A percentile compares a stretch with the other conserved stretches of the same genome.
Conservation (phyloP, 225 moss, liverwort and hornwort genomes). For the Physcomitrellopsis africana region DNA sequence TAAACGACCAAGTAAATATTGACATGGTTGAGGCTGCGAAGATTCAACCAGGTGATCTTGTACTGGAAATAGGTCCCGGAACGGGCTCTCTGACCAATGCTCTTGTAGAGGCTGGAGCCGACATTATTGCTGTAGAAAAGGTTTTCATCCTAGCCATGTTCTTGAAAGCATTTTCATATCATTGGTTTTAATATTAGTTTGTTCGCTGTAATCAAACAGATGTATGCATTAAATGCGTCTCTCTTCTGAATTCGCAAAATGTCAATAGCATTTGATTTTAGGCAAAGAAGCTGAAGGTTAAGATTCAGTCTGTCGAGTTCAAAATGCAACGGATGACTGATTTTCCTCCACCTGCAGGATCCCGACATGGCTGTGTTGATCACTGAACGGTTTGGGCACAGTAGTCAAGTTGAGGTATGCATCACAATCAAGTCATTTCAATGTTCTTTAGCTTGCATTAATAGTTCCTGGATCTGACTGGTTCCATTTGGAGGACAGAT, state of each 20-base stretch:
- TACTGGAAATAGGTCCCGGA: conserved; percentile 95
- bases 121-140: conserved; percentile 92
- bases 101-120: conserved; percentile 79
- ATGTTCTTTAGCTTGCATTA: conserved; percentile 11
- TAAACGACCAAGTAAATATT: conserved; percentile 74
- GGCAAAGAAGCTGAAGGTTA: not conserved
- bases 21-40: conserved; percentile 74
- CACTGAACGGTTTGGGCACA: conserved; percentile 64
- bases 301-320: not conserved
- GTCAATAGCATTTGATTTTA: not conserved
- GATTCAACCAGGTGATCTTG: conserved; percentile 78
- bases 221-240: conserved; percentile 1
- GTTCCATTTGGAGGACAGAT: conserved; percentile 50
- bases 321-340: not conserved
- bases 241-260: not conserved
- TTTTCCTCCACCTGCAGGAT: conserved; percentile 57
- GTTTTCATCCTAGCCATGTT: conserved; percentile 34
- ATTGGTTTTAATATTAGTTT: not conserved
- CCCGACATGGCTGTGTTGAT: conserved; percentile 83
- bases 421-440: not conserved
- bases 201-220: not conserved
- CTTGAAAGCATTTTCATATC: not conserved
- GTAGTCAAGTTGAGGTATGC: conserved; percentile 72
- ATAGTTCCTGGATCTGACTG: conserved; percentile 8
- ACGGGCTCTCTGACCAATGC: conserved; percentile 93